A percentile compares a stretch with the other conserved stretches of the same genome.
Evolutionary conservation across 1,284 basidiomycete genomes (phyloP).

Genomic region (Apiotrichum brassicae): DNA sequence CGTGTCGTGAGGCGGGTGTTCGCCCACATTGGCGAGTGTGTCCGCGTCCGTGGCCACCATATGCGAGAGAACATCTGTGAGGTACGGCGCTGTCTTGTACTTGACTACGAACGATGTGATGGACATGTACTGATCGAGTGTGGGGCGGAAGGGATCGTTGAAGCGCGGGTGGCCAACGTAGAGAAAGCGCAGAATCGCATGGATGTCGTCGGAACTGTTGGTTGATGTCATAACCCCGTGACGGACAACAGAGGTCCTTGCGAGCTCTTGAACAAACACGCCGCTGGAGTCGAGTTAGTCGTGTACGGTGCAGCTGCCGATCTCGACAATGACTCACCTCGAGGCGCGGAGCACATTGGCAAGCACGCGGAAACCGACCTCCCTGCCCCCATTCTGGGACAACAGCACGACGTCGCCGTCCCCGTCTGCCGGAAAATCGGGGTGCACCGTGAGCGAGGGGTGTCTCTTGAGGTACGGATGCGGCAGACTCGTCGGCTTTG

Average conservation of each 20-base stretch:
- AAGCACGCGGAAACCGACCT: constrained; percentile 6
- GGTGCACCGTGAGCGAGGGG: background rate
- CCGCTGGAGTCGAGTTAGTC: constrained; percentile 1
- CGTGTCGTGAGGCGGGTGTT: too few relatives aligned
- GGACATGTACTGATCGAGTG: background rate
- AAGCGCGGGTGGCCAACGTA: background rate
- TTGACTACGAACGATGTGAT: too few relatives aligned
- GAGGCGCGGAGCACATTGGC: background rate
- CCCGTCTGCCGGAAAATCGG: background rate
- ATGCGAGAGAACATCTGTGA: too few relatives aligned
- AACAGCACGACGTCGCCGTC: constrained; percentile 1
- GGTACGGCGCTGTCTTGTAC: too few relatives aligned
- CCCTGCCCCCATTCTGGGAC: background rate
- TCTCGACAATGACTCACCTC: constrained; percentile 6
- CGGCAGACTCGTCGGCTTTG: too few relatives aligned
- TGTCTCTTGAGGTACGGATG: background rate
- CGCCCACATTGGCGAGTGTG: too few relatives aligned
- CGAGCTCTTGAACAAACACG: constrained; percentile 4
- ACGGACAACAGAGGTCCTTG: background rate
- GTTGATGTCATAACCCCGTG: background rate
- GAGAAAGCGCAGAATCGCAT: constrained; percentile 4
- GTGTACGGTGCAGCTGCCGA: too few relatives aligned
- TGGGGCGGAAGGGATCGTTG: background rate
- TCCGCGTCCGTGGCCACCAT: too few relatives aligned
- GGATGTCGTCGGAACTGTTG: constrained; percentile 1